A percentile compares a stretch with the other conserved stretches of the same genome.
Conservation (phyloP, 192 early-diverging fungal species). For the Gamsiella multidivaricata region DNA sequence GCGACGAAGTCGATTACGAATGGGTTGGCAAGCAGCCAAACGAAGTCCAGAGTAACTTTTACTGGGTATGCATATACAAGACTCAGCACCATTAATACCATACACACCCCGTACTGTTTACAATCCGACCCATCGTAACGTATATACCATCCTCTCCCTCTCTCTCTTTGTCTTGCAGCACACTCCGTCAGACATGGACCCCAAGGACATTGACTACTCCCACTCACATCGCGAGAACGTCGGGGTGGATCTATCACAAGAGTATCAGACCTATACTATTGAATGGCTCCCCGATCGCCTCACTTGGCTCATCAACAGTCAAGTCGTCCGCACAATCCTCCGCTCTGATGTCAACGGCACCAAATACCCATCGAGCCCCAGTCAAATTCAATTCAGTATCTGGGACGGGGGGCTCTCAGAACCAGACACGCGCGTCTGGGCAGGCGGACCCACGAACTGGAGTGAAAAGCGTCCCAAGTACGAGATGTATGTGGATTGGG, state of each 20-base stretch:
- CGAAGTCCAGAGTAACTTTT: slow-evolving; percentile 55
- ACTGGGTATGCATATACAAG: slow-evolving; percentile 12
- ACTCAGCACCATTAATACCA: neutral
- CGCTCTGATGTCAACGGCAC: slow-evolving; percentile 59
- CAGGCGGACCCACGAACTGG: slow-evolving; percentile 70
- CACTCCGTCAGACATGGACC: slow-evolving; percentile 41
- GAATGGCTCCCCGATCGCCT: slow-evolving; percentile 65
- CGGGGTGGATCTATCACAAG: slow-evolving; percentile 57
- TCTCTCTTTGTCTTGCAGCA: slow-evolving; percentile 15
- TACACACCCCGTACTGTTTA: no score
- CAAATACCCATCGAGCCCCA: slow-evolving; percentile 61
- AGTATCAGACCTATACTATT: slow-evolving; percentile 67
- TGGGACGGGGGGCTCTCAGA: slow-evolving; percentile 73
- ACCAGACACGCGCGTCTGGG: slow-evolving; percentile 67
- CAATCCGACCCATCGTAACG: no score
- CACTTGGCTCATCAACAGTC: slow-evolving; percentile 68
- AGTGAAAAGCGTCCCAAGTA: slow-evolving; percentile 41
- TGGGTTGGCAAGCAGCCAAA: slow-evolving; percentile 68
- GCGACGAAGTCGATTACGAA: slow-evolving; percentile 74
- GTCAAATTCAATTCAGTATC: slow-evolving; percentile 69
- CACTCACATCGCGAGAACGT: slow-evolving; percentile 31
- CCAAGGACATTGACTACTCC: slow-evolving; percentile 48
- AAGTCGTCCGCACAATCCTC: slow-evolving; percentile 58
- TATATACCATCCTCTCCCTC: neutral
- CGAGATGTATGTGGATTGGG: slow-evolving; percentile 65